phyloP scores from a whole-genome alignment of 495 filamentous ascomycete species.

The Mytilinidion resinicola region DNA sequence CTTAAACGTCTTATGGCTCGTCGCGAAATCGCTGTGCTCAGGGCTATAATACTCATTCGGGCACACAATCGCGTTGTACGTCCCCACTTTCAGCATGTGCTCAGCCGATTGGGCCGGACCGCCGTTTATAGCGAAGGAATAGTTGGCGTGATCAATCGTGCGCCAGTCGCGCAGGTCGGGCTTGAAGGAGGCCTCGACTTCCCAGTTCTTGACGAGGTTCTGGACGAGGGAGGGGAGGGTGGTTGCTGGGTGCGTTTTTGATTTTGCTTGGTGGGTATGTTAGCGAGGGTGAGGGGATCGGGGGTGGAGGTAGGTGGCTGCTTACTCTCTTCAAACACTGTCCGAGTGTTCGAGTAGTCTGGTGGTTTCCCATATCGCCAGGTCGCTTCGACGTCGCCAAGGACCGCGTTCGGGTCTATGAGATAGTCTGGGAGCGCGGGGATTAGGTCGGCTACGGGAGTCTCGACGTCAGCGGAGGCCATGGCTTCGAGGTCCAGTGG shows the following conservation, averaged over 20 bases:
- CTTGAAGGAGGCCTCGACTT: slow-evolving; percentile 64
- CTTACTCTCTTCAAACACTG: slow-evolving; percentile 47
- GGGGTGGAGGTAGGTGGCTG: slow-evolving; percentile 2
- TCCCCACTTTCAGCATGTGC: slow-evolving; percentile 60
- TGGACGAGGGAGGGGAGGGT: slow-evolving; percentile 55
- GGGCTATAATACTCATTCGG: slow-evolving; percentile 58
- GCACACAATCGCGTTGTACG: slow-evolving; percentile 60
- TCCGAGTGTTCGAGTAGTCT: slow-evolving; percentile 55
- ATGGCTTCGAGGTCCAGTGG: background rate
- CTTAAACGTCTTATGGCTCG: slow-evolving; percentile 62
- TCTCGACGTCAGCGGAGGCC: slow-evolving; percentile 20
- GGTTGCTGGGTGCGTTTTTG: slow-evolving; percentile 45
- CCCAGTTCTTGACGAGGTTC: slow-evolving; percentile 69
- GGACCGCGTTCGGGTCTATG: slow-evolving; percentile 52
- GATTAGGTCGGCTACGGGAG: slow-evolving; percentile 24
- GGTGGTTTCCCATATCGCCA: slow-evolving; percentile 57
- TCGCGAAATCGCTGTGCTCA: slow-evolving; percentile 49
- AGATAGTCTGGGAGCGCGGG: slow-evolving; percentile 53
- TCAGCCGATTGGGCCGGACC: slow-evolving; percentile 49
- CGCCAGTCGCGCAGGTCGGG: slow-evolving; percentile 54
- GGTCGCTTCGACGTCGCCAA: slow-evolving; percentile 45
- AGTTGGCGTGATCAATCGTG: slow-evolving; percentile 50
- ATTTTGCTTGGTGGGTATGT: slow-evolving; percentile 51
- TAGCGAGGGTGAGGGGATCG: background rate
- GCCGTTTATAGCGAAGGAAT: slow-evolving; percentile 58